phyloP scores from a whole-genome alignment of 331 rosid genomes.

The Acacia pycnantha region DNA sequence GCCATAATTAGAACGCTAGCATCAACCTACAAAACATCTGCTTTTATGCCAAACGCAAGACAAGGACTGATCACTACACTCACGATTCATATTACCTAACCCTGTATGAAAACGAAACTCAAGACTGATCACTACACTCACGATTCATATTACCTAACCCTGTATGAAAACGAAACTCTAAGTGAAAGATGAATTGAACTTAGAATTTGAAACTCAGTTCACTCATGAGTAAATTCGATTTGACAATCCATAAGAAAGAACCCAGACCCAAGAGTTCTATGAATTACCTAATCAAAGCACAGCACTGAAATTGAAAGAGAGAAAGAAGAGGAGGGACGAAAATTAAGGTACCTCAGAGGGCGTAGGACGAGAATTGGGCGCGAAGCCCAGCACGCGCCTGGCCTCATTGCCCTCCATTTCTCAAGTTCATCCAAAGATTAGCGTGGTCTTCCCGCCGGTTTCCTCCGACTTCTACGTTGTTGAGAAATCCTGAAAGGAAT shows the following conservation, averaged over 20 bases:
- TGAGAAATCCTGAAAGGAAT: not conserved
- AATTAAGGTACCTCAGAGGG: slow-evolving; percentile 39
- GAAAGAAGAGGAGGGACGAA: not conserved
- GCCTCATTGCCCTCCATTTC: slow-evolving; percentile 60
- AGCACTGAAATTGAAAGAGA: not conserved
- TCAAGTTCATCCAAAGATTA: not conserved
- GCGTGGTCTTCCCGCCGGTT: not conserved
- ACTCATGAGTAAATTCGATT: slow-evolving; percentile 6
- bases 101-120: not conserved
- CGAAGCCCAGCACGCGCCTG: slow-evolving; percentile 57
- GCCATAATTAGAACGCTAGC: slow-evolving; percentile 10
- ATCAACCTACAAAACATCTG: slow-evolving; percentile 6
- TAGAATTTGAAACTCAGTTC: slow-evolving; percentile 21
- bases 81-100: not conserved
- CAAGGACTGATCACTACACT: not conserved
- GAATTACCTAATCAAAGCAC: not conserved
- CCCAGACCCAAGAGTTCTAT: slow-evolving; percentile 13
- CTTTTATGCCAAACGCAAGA: not conserved
- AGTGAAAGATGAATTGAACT: not conserved
- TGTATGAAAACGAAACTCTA: not conserved
- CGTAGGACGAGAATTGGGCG: slow-evolving; percentile 54
- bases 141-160: not conserved
- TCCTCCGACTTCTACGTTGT: not conserved
- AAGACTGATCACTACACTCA: not conserved
- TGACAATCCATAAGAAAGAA: not conserved